Evolutionary conservation across 192 early-diverging fungal genomes (phyloP), one percentile per base, ranked within the genome.

Genomic region (Coemansia sp.): DNA sequence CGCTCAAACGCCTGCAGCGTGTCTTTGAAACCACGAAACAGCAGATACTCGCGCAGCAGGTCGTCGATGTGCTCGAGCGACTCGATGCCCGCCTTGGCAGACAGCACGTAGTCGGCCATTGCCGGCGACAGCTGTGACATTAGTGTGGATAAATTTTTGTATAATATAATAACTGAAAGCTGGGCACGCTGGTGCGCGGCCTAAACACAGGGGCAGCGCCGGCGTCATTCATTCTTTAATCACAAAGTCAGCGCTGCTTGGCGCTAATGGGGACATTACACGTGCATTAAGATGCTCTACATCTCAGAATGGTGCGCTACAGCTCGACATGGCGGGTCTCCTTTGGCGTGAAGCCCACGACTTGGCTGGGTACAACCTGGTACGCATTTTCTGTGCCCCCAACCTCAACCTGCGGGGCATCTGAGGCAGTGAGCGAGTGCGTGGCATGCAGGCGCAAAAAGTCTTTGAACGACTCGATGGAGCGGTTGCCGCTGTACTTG

Each of bases 401-500:
- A 27, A 6, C 35, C 5, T 16, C 55, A 8, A 24, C 0, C 27
- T 25, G 11, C n/a, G 42, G 22, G 4, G 25, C 42, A 2, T 24
- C 54, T 18, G 43, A 53, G 29, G 56, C 49, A 9, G 40, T 45
- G 2, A 60, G 27, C 22, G 53, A 55, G 52, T 80, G 82, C 43
- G 83, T 73, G 18, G 82, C 87, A 63, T 96, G 84, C 58, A 76
- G 73, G 35, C 77, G 78, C 38, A 98, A 60, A 76, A 97, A 98
- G 54, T 81, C 75, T 49, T 87, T 60, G 54, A 98, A 74, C 50
- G 80, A 81, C 54, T 88, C 87, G 45, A 90, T 47, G 28, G 85
- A 75, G 53, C 96, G 89, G 80, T 93, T 84, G 55, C 95, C 89
- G 18, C 84, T 62, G 82, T 91, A 98, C 55, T 84, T 77, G 57